Evolutionary conservation across 495 filamentous ascomycete genomes (phyloP), one percentile per base, ranked within the genome.

Genomic region (Aspergillus kassunensis): DNA sequence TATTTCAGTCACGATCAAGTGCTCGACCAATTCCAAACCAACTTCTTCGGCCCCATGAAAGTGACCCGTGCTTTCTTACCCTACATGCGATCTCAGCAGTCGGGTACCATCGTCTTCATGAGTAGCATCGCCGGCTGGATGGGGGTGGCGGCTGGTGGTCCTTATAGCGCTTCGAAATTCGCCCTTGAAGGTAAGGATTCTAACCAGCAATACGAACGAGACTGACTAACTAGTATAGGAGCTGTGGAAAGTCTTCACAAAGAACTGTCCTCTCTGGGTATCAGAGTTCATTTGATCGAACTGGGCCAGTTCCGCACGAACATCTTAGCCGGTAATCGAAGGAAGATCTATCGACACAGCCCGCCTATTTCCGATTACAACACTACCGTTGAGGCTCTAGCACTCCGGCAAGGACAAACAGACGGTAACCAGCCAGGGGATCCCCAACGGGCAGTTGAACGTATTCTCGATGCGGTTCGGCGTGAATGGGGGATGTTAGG

Each of bases 101-200:
- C 69, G 2, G 72, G 77, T 0, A 69, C 67, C 1, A 62, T 81
- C 15, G 57, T 73, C 2, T 76, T 70, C 43, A 68, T 81, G 25
- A 73, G 74, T 10, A 71, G 67, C 19, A 70, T 77, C 40, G 65
- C 63, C 0, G 68, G 64, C 0, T 79, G 75, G 65, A 58, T 64
- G 43, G 54, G 66, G 8, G 61, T 67, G 23, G 54, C 74, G 6
- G 61, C 64, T 7, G 60, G 58, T 39, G 72, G 68, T 19, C 37
- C 76, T 11, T 84, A 84, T 59, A 67, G 59, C 37, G 73, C 70
- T 0, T 73, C 77, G 4, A 83, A 83, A 52, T 74, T 69, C n/a
- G 80, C 75, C 0, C 51, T 79, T 2, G 71, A 74, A 61, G 70
- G 71, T 73, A 55, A 12, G 42, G 24, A n/a, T n/a, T n/a, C n/a